Evolutionary conservation across 106 monocot genomes (phyloP).

Genomic region (Dioscorea zingiberensis): DNA sequence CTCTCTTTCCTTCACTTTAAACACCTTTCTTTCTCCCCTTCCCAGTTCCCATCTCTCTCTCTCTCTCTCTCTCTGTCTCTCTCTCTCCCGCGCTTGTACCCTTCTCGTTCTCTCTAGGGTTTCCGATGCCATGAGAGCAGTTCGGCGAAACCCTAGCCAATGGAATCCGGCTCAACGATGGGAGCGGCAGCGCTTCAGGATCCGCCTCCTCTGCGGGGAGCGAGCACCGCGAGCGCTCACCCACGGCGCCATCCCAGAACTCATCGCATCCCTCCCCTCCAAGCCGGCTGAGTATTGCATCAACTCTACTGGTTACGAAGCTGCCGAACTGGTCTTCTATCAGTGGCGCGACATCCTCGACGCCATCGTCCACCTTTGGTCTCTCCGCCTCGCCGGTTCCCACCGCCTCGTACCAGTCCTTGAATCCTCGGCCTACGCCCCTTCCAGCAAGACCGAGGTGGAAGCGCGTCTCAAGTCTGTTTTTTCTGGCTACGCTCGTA

Average conservation of each 20-base stretch:
- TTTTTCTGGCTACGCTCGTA: constrained; percentile 23
- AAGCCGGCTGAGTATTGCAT: not conserved
- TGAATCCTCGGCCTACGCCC: not conserved
- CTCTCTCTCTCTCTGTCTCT: too few species aligned
- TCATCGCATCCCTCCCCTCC: not conserved
- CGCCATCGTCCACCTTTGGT: constrained; percentile 34
- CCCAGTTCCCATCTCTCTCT: too few species aligned
- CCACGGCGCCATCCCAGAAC: not conserved
- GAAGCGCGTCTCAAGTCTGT: constrained; percentile 15
- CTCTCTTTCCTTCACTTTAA: too few species aligned
- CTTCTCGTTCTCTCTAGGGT: too few species aligned
- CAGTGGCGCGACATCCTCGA: constrained; percentile 15
- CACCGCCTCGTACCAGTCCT: constrained; percentile 13
- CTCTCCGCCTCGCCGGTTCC: constrained; percentile 26
- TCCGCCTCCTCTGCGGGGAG: not conserved
- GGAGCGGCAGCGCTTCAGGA: not conserved
- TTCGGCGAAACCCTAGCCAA: too few species aligned
- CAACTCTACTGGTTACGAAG: not conserved
- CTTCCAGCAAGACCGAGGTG: constrained; percentile 2
- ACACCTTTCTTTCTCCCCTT: too few species aligned
- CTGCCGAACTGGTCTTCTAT: constrained; percentile 3
- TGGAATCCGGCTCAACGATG: too few species aligned
- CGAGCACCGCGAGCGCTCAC: not conserved
- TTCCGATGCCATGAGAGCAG: too few species aligned
- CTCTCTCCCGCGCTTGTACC: too few species aligned